Evolutionary conservation across 305 asterid genomes (phyloP).

Genomic region (Fraxinus greggii): DNA sequence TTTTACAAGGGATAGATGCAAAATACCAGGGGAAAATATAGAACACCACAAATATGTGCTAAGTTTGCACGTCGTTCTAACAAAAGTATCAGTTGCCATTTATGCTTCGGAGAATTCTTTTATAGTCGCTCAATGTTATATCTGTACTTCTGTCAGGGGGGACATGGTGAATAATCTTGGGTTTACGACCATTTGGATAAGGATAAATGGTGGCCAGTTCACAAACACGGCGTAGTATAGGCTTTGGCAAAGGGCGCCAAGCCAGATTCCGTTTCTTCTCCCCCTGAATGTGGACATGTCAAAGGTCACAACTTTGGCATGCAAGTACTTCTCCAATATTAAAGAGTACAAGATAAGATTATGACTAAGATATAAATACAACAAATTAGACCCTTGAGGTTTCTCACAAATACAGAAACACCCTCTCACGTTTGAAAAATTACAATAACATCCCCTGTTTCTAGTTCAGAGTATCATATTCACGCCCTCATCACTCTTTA

Average conservation of each 20-base stretch:
- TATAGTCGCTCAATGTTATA: slow-evolving; percentile 51
- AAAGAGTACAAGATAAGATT: neutral
- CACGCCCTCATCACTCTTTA: neutral
- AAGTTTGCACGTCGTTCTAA: neutral
- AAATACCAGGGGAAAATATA: neutral
- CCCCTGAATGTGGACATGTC: slow-evolving; percentile 41
- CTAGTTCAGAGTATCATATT: neutral
- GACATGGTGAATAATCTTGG: slow-evolving; percentile 34
- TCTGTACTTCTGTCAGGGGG: slow-evolving; percentile 43
- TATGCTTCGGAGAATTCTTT: slow-evolving; percentile 50
- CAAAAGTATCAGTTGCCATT: slow-evolving; percentile 35
- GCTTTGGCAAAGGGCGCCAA: slow-evolving; percentile 83
- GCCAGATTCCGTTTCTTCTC: slow-evolving; percentile 69
- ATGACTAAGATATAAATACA: neutral
- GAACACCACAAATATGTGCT: neutral
- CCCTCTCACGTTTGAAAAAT: neutral
- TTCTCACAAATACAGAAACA: neutral
- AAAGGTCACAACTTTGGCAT: neutral
- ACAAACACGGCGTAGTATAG: slow-evolving; percentile 61
- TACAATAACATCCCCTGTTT: neutral
- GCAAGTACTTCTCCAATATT: neutral
- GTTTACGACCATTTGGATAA: slow-evolving; percentile 61
- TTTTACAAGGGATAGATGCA: neutral
- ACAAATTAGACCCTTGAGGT: neutral
- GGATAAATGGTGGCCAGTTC: slow-evolving; percentile 70